Conservation (phyloP, 345 rosid genomes). For the Hirschfeldia incana region DNA sequence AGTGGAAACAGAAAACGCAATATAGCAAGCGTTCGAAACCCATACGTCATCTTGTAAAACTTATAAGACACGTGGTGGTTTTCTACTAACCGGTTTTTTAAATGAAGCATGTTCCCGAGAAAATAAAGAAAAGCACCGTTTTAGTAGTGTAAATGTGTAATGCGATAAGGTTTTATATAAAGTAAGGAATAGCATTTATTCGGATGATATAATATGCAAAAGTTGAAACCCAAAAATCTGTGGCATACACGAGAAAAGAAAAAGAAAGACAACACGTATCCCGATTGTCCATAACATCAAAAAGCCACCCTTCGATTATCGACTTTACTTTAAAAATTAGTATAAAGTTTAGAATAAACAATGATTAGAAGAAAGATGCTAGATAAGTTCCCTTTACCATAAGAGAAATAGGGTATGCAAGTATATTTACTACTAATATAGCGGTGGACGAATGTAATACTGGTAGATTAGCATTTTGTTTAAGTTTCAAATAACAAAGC, state of each 20-base stretch:
- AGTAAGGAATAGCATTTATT: not conserved
- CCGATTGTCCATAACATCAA: constrained; percentile 19
- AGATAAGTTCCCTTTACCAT: not conserved
- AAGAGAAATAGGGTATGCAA: too few species aligned
- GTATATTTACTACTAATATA: not conserved
- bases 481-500: not conserved
- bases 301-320: constrained; percentile 36
- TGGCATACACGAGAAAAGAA: constrained; percentile 14
- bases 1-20: too few species aligned
- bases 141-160: constrained; percentile 23
- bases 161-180: constrained; percentile 12
- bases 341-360: constrained; percentile 23
- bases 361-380: constrained; percentile 17
- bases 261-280: constrained; percentile 36
- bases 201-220: constrained; percentile 32
- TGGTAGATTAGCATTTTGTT: not conserved
- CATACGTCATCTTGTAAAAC: constrained; percentile 26
- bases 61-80: constrained; percentile 15
- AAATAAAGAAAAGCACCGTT: not conserved
- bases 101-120: not conserved
- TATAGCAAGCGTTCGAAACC: not conserved
- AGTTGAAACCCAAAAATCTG: constrained; percentile 18
- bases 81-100: not conserved
- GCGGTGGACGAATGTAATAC: constrained; percentile 2
- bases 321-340: constrained; percentile 4